Percentiles rank a stretch among this genome's conserved stretches.
Conservation (phyloP, 495 filamentous ascomycete species). For the Pseudomonodictys pantanalensis region DNA sequence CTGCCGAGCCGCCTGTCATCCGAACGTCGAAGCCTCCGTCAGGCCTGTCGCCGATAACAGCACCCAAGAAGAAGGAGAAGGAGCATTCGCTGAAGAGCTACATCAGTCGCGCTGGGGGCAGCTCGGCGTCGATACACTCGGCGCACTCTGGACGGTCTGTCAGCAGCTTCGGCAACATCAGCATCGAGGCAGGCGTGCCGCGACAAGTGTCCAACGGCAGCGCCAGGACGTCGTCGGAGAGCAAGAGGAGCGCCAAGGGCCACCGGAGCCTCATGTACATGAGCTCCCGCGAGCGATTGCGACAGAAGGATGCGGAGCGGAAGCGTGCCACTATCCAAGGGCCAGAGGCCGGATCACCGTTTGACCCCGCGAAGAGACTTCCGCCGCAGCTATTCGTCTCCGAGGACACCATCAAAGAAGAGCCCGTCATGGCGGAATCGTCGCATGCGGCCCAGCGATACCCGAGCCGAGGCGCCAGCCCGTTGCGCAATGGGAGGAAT, state of each 20-base stretch:
- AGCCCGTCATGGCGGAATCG: conserved; percentile 29
- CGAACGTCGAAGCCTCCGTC: conserved; percentile 81
- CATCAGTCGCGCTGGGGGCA: conserved; percentile 27
- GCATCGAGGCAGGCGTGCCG: conserved; percentile 29
- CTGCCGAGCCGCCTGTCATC: conserved; percentile 77
- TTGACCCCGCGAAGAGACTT: conserved; percentile 7
- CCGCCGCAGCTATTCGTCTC: conserved; percentile 22
- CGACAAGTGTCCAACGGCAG: conserved; percentile 14
- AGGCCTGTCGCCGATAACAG: conserved; percentile 65
- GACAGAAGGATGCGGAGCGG: conserved; percentile 32
- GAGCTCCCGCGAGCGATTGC: conserved; percentile 38
- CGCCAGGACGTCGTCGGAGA: conserved; percentile 30
- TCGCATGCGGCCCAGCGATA: conserved; percentile 21
- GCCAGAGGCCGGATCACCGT: conserved; percentile 12
- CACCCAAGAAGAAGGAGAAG: conserved; percentile 43
- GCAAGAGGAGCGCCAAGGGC: conserved; percentile 25
- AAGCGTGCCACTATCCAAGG: conserved; percentile 26
- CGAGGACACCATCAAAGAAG: conserved; percentile 34
- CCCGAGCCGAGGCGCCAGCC: conserved; percentile 11
- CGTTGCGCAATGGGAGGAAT: conserved; percentile 23
- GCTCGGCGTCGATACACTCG: conserved; percentile 30
- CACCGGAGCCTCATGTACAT: conserved; percentile 37
- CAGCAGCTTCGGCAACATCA: conserved; percentile 34
- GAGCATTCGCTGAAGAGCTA: conserved; percentile 35
- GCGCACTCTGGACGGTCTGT: conserved; percentile 17